A percentile compares a stretch with the other conserved stretches of the same genome.
Conservation (phyloP, 208 protist species). For the Crithidia brevicula region DNA sequence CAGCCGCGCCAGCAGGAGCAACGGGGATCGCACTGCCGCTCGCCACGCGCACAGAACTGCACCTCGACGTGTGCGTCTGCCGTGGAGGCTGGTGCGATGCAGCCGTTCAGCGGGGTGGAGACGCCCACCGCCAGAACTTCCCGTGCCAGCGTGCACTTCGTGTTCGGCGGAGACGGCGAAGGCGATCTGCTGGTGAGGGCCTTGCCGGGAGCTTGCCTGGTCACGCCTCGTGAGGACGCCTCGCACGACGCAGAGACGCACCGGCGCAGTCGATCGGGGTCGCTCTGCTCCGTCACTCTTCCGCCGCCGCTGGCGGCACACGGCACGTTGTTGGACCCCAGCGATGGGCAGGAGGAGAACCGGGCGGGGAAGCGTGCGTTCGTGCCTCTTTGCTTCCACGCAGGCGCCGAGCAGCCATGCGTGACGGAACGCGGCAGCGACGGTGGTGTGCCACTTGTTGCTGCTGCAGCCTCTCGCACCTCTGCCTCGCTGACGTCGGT, state of each 20-base stretch:
- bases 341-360: neutral
- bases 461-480: too few relatives aligned
- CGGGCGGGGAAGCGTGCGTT: neutral
- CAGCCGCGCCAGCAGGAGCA: neutral
- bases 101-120: too few relatives aligned
- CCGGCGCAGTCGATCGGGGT: neutral
- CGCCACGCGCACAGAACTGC: too few relatives aligned
- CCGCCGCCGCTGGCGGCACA: neutral
- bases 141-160: conserved; percentile 17
- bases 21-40: neutral
- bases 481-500: neutral
- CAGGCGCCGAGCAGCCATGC: neutral
- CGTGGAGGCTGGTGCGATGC: too few relatives aligned
- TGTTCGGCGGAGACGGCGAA: neutral
- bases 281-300: neutral
- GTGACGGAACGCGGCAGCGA: neutral
- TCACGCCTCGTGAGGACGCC: too few relatives aligned
- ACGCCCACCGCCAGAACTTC: too few relatives aligned
- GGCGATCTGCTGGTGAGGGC: too few relatives aligned
- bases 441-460: too few relatives aligned
- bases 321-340: neutral
- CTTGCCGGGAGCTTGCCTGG: too few relatives aligned
- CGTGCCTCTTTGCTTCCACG: neutral
- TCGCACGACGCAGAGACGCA: too few relatives aligned
- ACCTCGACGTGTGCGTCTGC: too few relatives aligned